Percentiles rank a stretch among this genome's conserved stretches.
Conservation (phyloP, 768 basidiomycete genomes). For the Daedalea quercina region DNA sequence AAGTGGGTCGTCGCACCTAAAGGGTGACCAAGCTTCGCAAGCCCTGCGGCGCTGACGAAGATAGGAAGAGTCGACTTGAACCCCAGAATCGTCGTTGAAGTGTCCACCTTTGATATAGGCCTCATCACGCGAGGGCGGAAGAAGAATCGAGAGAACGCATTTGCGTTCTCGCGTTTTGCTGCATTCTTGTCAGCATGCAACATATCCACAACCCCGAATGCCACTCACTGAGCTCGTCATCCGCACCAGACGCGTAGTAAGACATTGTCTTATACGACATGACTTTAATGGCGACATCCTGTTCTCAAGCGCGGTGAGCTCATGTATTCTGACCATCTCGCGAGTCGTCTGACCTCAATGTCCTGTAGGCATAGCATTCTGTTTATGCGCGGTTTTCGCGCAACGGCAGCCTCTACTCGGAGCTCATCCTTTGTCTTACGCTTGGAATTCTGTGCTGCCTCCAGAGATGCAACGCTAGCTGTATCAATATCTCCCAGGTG, state of each 20-base stretch:
- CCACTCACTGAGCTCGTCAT: constrained; percentile 74
- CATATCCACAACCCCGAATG: too few species aligned
- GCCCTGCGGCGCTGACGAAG: constrained; percentile 77
- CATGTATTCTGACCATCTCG: not conserved
- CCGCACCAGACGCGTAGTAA: constrained; percentile 82
- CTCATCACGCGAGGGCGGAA: constrained; percentile 80
- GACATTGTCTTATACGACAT: constrained; percentile 71
- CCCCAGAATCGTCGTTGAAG: constrained; percentile 70
- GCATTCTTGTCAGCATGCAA: not conserved
- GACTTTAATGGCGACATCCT: constrained; percentile 67
- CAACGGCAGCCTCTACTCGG: constrained; percentile 54
- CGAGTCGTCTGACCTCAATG: constrained; percentile 54
- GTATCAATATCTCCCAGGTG: constrained; percentile 62
- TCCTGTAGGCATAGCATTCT: constrained; percentile 72
- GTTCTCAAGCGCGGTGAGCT: not conserved
- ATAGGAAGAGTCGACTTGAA: constrained; percentile 67
- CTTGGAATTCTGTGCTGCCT: constrained; percentile 44
- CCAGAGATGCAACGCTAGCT: constrained; percentile 35
- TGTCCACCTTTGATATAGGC: constrained; percentile 53
- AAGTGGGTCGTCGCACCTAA: constrained; percentile 30
- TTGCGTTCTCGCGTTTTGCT: constrained; percentile 65
- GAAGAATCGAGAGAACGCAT: constrained; percentile 80
- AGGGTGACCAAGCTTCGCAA: constrained; percentile 82
- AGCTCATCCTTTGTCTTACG: constrained; percentile 61
- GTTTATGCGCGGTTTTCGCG: constrained; percentile 55